Conservation (phyloP, 768 basidiomycete genomes). For the Pleurotus eryngii region DNA sequence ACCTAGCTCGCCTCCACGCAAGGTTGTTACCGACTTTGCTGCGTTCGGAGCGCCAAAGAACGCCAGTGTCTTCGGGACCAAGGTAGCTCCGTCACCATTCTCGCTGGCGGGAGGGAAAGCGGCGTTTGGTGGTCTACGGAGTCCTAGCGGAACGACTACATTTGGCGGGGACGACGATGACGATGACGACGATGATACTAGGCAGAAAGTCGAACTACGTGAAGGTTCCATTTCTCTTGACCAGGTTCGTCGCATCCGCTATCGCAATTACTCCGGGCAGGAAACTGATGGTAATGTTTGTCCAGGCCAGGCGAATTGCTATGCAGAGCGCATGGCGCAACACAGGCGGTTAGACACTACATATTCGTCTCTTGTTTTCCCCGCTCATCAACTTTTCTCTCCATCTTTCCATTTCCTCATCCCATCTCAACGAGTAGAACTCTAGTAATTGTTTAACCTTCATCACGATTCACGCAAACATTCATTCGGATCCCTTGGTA, state of each 20-base stretch:
- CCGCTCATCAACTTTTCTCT: neutral
- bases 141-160: conserved; percentile 26
- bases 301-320: conserved; percentile 76
- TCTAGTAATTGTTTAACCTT: neutral
- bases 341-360: conserved; percentile 43
- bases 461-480: neutral
- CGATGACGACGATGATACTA: conserved; percentile 58
- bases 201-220: conserved; percentile 71
- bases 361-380: neutral
- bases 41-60: conserved; percentile 75
- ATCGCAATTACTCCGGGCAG: neutral
- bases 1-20: conserved; percentile 73
- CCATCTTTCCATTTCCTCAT: neutral
- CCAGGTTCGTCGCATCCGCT: conserved; percentile 54
- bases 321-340: conserved; percentile 90
- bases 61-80: conserved; percentile 80
- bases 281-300: conserved; percentile 8
- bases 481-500: neutral
- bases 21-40: conserved; percentile 86
- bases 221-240: conserved; percentile 90
- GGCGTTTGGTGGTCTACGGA: conserved; percentile 78
- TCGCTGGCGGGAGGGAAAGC: conserved; percentile 77
- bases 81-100: conserved; percentile 78
- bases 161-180: conserved; percentile 74
- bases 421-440: neutral